A percentile compares a stretch with the other conserved stretches of the same genome.
phyloP scores from a whole-genome alignment of 163 green algal genomes.

The Chlamydomonas reinhardtii region DNA sequence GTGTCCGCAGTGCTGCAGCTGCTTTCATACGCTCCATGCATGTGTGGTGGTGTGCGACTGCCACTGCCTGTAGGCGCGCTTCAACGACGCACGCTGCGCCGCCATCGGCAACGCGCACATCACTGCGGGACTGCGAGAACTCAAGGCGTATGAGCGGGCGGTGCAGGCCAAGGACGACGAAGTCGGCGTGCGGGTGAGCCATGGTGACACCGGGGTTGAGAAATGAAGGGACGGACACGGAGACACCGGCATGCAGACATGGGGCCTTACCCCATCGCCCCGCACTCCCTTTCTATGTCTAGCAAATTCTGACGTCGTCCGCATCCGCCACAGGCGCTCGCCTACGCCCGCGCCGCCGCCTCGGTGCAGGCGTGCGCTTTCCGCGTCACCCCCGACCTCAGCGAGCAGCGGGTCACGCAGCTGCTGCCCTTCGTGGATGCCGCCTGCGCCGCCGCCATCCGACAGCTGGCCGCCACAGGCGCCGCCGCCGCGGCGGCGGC shows the following conservation, averaged over 20 bases:
- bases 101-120: not conserved
- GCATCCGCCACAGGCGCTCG: conserved; percentile 28
- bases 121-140: conserved; percentile 3
- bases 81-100: conserved; percentile 18
- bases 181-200: conserved; percentile 8
- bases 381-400: conserved; percentile 18
- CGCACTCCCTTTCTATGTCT: too few species aligned
- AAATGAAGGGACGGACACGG: too few species aligned
- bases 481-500: not conserved
- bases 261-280: too few species aligned
- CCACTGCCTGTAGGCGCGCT: not conserved
- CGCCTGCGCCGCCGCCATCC: not conserved
- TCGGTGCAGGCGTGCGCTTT: conserved; percentile 47
- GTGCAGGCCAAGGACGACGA: not conserved
- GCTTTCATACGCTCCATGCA: too few species aligned
- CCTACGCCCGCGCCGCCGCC: conserved; percentile 35
- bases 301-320: too few species aligned
- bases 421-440: conserved; percentile 22
- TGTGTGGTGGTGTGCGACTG: too few species aligned
- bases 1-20: too few species aligned
- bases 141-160: conserved; percentile 10
- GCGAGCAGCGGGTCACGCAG: not conserved
- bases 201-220: too few species aligned
- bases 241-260: too few species aligned
- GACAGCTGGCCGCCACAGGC: not conserved